Evolutionary conservation across 2,329 filamentous ascomycete species (phyloP).

Genomic region (Xylariaceae sp.): DNA sequence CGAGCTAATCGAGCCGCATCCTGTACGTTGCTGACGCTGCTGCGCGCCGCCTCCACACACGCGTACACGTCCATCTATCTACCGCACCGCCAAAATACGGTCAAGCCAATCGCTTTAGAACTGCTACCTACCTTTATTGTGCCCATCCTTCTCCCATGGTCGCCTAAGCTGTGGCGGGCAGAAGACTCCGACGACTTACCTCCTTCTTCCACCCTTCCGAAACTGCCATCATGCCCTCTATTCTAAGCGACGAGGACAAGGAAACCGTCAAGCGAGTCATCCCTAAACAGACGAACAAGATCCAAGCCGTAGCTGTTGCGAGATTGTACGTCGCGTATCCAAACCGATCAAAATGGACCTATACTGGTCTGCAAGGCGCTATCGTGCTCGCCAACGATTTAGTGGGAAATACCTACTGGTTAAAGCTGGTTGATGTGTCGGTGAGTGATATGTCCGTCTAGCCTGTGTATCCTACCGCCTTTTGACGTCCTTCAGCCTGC

Average conservation of each 20-base stretch:
- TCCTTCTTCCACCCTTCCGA: slow-evolving; percentile 15
- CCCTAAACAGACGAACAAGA: slow-evolving; percentile 94
- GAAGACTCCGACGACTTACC: slow-evolving; percentile 17
- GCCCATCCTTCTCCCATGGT: slow-evolving; percentile 1
- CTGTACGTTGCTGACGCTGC: slow-evolving; percentile 5
- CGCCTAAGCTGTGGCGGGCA: slow-evolving; percentile 17
- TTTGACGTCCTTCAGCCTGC: slow-evolving; percentile 56
- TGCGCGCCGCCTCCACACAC: slow-evolving; percentile 2
- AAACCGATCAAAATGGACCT: slow-evolving; percentile 84
- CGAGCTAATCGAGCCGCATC: slow-evolving; percentile 8
- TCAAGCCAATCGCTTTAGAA: neutral
- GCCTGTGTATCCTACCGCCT: slow-evolving; percentile 11
- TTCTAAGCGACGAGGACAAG: slow-evolving; percentile 92
- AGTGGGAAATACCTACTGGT: slow-evolving; percentile 93
- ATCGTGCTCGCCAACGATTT: slow-evolving; percentile 90
- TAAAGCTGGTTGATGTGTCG: slow-evolving; percentile 96
- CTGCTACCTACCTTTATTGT: neutral
- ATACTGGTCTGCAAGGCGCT: slow-evolving; percentile 90
- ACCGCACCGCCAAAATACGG: neutral
- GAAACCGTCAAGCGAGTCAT: slow-evolving; percentile 93
- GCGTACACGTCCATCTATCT: neutral
- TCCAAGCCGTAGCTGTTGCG: slow-evolving; percentile 91
- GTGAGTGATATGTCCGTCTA: slow-evolving; percentile 58
- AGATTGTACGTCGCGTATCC: slow-evolving; percentile 93
- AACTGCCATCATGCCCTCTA: slow-evolving; percentile 56